phyloP scores from a whole-genome alignment of 2,329 filamentous ascomycete species.

The Lasiodiplodia sp. region DNA sequence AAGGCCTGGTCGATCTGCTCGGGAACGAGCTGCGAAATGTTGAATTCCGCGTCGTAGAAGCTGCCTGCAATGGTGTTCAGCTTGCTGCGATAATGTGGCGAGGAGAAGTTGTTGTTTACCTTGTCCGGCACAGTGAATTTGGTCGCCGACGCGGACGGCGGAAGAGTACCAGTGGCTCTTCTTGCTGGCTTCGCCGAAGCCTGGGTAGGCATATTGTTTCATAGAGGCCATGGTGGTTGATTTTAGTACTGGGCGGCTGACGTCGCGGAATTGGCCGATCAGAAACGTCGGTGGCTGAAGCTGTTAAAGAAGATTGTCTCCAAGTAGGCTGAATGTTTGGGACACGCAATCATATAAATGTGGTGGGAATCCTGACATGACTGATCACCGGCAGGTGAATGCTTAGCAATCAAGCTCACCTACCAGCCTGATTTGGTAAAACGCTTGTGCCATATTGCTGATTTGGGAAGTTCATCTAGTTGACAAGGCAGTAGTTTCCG shows the following conservation, averaged over 20 bases:
- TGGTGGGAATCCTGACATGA: too few relatives aligned
- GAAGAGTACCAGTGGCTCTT: slow-evolving; percentile 44
- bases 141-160: slow-evolving; percentile 45
- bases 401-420: too few relatives aligned
- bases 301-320: too few relatives aligned
- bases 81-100: neutral
- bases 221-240: neutral
- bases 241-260: neutral
- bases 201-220: slow-evolving; percentile 47
- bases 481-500: too few relatives aligned
- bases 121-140: slow-evolving; percentile 47
- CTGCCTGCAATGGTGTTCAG: slow-evolving; percentile 37
- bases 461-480: too few relatives aligned
- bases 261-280: neutral
- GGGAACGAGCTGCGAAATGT: slow-evolving; percentile 31
- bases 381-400: too few relatives aligned
- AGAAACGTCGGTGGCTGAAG: neutral
- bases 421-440: too few relatives aligned
- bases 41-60: slow-evolving; percentile 38
- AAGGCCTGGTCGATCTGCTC: slow-evolving; percentile 56
- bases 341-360: too few relatives aligned
- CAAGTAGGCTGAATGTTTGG: too few relatives aligned
- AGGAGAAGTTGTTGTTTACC: slow-evolving; percentile 35
- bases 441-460: too few relatives aligned
- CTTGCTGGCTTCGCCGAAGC: slow-evolving; percentile 44